Conservation (phyloP, 2,329 filamentous ascomycete genomes). For the Exophiala oligosperma region DNA sequence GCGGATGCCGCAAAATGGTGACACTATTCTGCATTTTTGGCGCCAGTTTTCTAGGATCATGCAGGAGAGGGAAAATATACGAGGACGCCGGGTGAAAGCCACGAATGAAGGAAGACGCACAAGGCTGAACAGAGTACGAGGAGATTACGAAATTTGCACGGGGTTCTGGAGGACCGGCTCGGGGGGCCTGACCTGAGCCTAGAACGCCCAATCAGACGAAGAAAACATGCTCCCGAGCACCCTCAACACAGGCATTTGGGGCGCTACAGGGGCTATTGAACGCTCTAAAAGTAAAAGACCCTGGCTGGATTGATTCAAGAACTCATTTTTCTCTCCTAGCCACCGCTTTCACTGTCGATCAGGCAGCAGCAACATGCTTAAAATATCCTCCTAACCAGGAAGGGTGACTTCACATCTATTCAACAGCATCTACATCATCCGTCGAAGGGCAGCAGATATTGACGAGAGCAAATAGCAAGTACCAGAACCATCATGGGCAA, state of each 20-base stretch:
- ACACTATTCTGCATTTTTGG: too few relatives aligned
- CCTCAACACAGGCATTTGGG: not conserved
- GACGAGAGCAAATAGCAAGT: too few relatives aligned
- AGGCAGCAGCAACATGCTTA: not conserved
- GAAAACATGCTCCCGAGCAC: not conserved
- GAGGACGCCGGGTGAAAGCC: too few relatives aligned
- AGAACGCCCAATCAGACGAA: too few relatives aligned
- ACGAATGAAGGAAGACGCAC: not conserved
- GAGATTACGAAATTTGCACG: too few relatives aligned
- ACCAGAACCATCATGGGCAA: slow-evolving; percentile 6
- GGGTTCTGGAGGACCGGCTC: too few relatives aligned
- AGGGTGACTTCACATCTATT: too few relatives aligned
- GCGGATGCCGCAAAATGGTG: too few relatives aligned
- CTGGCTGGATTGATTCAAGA: not conserved
- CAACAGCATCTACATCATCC: too few relatives aligned
- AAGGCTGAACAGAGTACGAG: not conserved
- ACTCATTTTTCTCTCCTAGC: not conserved
- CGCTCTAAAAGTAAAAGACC: not conserved
- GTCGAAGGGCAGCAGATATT: not conserved
- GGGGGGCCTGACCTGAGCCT: not conserved
- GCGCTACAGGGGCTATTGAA: too few relatives aligned
- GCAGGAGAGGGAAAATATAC: too few relatives aligned
- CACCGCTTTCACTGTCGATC: not conserved
- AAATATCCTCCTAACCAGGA: not conserved
- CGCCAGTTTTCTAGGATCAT: too few relatives aligned